These are phyloP conservation scores for Bryum argenteum DNA, from an alignment of 225 moss, liverwort and hornwort species.

Conservation along the genomic window DNA sequence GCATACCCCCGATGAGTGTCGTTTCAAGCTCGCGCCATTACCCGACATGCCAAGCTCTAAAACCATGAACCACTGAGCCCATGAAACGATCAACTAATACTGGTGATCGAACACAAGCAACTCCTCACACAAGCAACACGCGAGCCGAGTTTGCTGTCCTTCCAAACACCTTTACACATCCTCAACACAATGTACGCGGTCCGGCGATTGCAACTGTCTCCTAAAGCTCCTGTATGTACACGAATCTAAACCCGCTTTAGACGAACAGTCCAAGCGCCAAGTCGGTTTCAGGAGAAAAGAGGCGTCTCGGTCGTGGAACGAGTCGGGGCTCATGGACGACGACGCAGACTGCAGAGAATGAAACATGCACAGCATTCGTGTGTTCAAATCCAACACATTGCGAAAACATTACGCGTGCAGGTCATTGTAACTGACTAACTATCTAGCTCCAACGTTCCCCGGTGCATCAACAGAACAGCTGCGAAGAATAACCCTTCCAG, in stretches of 20 bases:
- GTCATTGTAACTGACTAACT: background rate
- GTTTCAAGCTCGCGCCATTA: conserved; percentile 31
- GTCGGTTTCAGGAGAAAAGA: background rate
- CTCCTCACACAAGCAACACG: background rate
- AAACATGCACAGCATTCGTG: conserved; percentile 2
- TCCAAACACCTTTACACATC: conserved; percentile 22
- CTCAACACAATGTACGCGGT: conserved; percentile 22
- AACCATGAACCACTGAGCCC: conserved; percentile 4
- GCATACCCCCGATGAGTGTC: conserved; percentile 35
- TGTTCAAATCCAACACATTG: conserved; percentile 41
- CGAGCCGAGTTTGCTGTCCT: background rate
- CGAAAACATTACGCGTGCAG: background rate
- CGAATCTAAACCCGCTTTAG: conserved; percentile 26
- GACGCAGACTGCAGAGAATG: background rate
- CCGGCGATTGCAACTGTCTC: conserved; percentile 1
- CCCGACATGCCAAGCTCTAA: conserved; percentile 30
- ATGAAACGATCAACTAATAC: background rate
- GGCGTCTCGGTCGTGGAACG: conserved; percentile 31
- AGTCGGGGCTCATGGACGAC: conserved; percentile 8
- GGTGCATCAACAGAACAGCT: too few relatives aligned
- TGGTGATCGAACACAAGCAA: too few relatives aligned
- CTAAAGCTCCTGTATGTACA: conserved; percentile 29
- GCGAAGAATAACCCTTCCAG: conserved; percentile 12
- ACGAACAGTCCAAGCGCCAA: conserved; percentile 25
- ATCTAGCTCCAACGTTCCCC: background rate